Conservation (phyloP, 2,329 filamentous ascomycete species). For the Sporothrix globosa region DNA sequence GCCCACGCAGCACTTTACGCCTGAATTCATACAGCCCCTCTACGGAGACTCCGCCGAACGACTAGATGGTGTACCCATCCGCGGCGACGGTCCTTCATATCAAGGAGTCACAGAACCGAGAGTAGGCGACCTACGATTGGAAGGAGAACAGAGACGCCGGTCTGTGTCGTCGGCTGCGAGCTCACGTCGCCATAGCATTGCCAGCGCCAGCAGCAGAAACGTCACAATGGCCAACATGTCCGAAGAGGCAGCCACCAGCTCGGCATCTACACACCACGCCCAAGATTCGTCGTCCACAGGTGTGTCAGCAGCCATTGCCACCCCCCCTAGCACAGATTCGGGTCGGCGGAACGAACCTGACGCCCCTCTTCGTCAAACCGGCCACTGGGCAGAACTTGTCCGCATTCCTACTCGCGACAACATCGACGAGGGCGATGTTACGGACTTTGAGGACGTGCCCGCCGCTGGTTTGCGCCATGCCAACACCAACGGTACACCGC, state of each 20-base stretch:
- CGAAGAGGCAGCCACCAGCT: background rate
- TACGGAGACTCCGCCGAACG: constrained; percentile 18
- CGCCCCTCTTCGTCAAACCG: background rate
- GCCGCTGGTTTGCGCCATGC: background rate
- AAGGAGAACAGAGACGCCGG: constrained; percentile 5
- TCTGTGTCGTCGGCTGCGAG: background rate
- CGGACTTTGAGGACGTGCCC: constrained; percentile 17
- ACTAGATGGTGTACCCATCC: background rate
- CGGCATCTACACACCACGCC: background rate
- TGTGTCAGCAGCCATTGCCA: background rate
- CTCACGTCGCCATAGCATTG: background rate
- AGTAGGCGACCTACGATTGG: constrained; percentile 2
- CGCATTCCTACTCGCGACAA: background rate
- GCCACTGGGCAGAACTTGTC: constrained; percentile 8
- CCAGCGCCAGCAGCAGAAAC: background rate
- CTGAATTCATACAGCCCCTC: constrained; percentile 1
- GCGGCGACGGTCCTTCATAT: background rate
- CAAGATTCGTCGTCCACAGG: background rate
- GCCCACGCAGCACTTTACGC: constrained; percentile 6
- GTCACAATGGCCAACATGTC: background rate
- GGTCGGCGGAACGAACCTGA: background rate
- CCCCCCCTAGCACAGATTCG: background rate
- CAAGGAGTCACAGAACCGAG: constrained; percentile 5
- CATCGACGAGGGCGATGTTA: background rate
- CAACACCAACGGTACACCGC: background rate